Evolutionary conservation across 108 stramenopile species (phyloP).

Genomic region (Asterionellopsis glacialis): DNA sequence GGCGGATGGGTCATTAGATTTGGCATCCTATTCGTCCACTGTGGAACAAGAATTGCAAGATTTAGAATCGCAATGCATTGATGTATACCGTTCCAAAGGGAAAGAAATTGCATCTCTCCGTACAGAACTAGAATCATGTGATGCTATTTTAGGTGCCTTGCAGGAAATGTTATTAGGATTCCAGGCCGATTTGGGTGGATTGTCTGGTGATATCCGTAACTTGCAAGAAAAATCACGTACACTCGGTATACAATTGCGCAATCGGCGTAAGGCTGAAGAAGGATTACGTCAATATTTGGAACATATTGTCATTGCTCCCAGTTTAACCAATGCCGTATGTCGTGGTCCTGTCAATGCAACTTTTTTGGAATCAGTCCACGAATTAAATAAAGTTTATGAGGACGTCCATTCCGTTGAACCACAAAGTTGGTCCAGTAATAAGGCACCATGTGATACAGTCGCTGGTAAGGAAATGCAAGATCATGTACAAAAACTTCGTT

Average conservation of each 20-base stretch:
- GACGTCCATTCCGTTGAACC: constrained; percentile 64
- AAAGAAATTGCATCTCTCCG: constrained; percentile 55
- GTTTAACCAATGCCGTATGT: constrained; percentile 78
- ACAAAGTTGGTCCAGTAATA: constrained; percentile 39
- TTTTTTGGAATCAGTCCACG: constrained; percentile 87
- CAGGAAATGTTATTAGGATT: constrained; percentile 98
- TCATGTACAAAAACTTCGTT: constrained; percentile 79
- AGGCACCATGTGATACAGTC: constrained; percentile 71
- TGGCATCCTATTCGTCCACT: constrained; percentile 70
- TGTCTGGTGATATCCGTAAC: constrained; percentile 92
- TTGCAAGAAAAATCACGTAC: constrained; percentile 90
- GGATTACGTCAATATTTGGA: constrained; percentile 85
- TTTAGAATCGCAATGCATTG: constrained; percentile 74
- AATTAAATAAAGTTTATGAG: constrained; percentile 79
- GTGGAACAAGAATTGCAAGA: constrained; percentile 73
- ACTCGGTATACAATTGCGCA: constrained; percentile 85
- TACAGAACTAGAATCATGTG: constrained; percentile 88
- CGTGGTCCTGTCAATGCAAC: constrained; percentile 85
- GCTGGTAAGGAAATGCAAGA: constrained; percentile 90
- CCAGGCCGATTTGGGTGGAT: constrained; percentile 96
- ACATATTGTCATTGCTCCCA: constrained; percentile 87
- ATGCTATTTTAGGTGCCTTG: constrained; percentile 88
- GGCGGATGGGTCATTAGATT: constrained; percentile 79
- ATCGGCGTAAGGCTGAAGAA: constrained; percentile 89
- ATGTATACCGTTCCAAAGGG: constrained; percentile 60